Evolutionary conservation across 345 rosid species (phyloP), one percentile per base, ranked within the genome.

Genomic region (Citrus hindsii): DNA sequence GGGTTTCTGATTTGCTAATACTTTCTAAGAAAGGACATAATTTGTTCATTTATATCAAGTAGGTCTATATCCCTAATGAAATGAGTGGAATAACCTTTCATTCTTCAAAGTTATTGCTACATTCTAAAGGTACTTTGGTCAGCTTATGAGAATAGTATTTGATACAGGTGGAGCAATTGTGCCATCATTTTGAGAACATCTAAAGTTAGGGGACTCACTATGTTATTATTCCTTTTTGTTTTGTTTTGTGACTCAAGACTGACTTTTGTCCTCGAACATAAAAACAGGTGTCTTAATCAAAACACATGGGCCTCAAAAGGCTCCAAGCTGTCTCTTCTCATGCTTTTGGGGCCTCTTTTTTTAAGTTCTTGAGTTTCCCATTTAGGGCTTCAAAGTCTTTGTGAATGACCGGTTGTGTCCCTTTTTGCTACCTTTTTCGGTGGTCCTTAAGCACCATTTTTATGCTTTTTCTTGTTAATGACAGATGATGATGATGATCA

Each of bases 401-500:
- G 65, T 40, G 37, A 75, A 59, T 58, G 10, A n/a, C 67, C 55
- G 22, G 68, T 65, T 56, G 38, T 77, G 79, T 25, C 81, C 81
- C 56, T 63, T 33, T 73, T 61, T 30, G 24, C 9, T 1, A 66
- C 59, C 58, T 56, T 28, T 58, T 3, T 55, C 24, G 19, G 84
- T 82, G 84, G 84, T 82, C 81, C 81, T 27, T 16, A n/a, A 53
- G 67, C 74, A 67, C 22, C 69, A 19, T 75, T 73, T 61, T 48
- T 33, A 13, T 56, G 58, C 33, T 56, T 33, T 75, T 71, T 33
- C 32, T 60, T 63, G 74, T 46, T 28, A 67, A 51, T 59, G 64
- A 42, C 63, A 51, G 60, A 22, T 75, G 63, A 48, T 28, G 16
- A 72, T 72, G 30, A 68, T 60, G 68, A 38, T 48, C 67, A 69